Evolutionary conservation across 2,329 filamentous ascomycete genomes (phyloP).

Genomic region (Stachybotrys chlorohalonatus): DNA sequence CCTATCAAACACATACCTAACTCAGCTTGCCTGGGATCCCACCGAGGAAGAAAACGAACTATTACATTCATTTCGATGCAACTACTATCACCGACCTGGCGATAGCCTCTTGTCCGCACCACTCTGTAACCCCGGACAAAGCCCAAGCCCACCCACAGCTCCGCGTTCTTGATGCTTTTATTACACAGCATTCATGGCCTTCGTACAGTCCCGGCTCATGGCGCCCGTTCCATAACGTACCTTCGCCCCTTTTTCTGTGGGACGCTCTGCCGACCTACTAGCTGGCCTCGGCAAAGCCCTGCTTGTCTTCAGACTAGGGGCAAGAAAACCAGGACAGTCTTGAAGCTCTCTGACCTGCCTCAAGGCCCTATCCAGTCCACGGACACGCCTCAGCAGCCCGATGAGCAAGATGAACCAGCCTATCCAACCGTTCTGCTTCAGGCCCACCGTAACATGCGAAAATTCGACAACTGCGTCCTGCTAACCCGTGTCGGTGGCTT

Average conservation of each 20-base stretch:
- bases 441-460: slow-evolving; percentile 79
- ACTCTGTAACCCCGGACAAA: too few relatives aligned
- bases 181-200: neutral
- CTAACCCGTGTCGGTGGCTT: slow-evolving; percentile 91
- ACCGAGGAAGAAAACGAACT: too few relatives aligned
- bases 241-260: neutral
- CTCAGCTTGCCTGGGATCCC: too few relatives aligned
- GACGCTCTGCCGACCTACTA: neutral
- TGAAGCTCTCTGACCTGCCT: slow-evolving; percentile 48
- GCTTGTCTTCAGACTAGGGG: slow-evolving; percentile 24
- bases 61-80: too few relatives aligned
- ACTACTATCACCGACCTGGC: too few relatives aligned
- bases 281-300: neutral
- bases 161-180: neutral
- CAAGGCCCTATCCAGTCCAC: slow-evolving; percentile 34
- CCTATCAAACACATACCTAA: too few relatives aligned
- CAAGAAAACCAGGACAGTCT: slow-evolving; percentile 44
- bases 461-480: slow-evolving; percentile 83
- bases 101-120: too few relatives aligned
- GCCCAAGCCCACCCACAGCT: neutral
- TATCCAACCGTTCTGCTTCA: slow-evolving; percentile 90
- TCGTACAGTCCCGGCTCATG: neutral
- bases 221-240: neutral
- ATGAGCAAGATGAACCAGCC: slow-evolving; percentile 31
- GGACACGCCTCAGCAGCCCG: neutral